These are phyloP conservation scores for Jasminum sambac DNA, from an alignment of 257 asterid species.

Conservation along the genomic window DNA sequence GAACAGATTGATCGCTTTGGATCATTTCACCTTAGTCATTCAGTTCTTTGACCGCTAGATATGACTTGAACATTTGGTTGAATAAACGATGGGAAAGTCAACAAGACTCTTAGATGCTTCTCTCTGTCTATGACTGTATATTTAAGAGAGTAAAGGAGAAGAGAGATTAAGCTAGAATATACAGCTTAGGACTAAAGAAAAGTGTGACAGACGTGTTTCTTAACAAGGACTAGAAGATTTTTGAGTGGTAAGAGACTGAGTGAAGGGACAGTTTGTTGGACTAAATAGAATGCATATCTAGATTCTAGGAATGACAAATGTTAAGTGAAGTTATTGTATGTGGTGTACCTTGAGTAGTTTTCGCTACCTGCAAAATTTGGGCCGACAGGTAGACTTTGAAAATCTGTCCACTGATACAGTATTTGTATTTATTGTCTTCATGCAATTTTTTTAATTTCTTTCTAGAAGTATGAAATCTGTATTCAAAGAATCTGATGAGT, in stretches of 20 bases:
- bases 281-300: slow-evolving; percentile 12
- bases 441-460: not conserved
- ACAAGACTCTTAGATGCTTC: not conserved
- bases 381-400: not conserved
- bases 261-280: not conserved
- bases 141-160: not conserved
- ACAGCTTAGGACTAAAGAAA: not conserved
- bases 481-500: not conserved
- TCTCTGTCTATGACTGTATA: not conserved
- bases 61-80: not conserved
- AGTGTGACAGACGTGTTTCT: not conserved
- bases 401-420: not conserved
- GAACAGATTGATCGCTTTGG: not conserved
- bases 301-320: not conserved
- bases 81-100: not conserved
- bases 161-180: not conserved
- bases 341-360: not conserved
- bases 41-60: not conserved
- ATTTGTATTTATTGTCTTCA: not conserved
- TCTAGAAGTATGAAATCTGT: not conserved
- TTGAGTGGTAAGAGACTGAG: not conserved
- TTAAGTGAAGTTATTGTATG: not conserved
- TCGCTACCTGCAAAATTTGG: not conserved
- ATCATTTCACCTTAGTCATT: not conserved
- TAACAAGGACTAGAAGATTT: not conserved